Evolutionary conservation across 2,329 filamentous ascomycete genomes (phyloP), one percentile per base, ranked within the genome.

Genomic region (Colletotrichum filicis): DNA sequence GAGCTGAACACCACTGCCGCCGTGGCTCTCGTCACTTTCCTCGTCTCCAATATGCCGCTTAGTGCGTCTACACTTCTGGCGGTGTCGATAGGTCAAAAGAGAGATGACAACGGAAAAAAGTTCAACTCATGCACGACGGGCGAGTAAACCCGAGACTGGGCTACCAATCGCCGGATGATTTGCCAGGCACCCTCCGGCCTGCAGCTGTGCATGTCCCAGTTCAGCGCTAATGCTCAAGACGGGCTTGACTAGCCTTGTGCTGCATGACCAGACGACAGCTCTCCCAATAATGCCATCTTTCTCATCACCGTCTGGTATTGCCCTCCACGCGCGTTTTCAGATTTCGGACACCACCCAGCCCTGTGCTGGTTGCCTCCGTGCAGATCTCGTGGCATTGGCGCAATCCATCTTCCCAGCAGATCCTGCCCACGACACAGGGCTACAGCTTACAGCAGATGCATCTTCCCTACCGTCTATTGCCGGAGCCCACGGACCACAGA

Each of bases 121-220:
- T 24, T 35, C 70, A 3, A 12, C 28, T 57, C 32, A 70, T 73
- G 70, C 70, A 73, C 55, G 59, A 61, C 70, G 62, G 70, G 66
- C 70, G 66, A 73, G 55, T 55, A 70, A 70, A 66, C 59, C 70
- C 70, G 70, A 73, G 66, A 26, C n/a, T 42, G 26, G 28, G 66
- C 46, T 60, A 49, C 66, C 66, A 73, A 73, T 65, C 66, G 49
- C 60, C 66, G 58, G 55, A 16, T 35, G 59, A 70, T 70, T 56
- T 46, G 55, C 22, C 66, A 70, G 70, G 60, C 60, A 70, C 70
- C 24, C 60, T 70, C 55, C 66, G 55, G 55, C 70, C 49, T 70
- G 70, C 66, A 70, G 59, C 12, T 53, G 60, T 69, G 70, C 66
- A 70, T 65, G n/a, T 70, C 66, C 55, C 60, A 70, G 26, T 22